Evolutionary conservation across 176 grass and related monocot genomes (phyloP).

Genomic region (Phyllostachys edulis): DNA sequence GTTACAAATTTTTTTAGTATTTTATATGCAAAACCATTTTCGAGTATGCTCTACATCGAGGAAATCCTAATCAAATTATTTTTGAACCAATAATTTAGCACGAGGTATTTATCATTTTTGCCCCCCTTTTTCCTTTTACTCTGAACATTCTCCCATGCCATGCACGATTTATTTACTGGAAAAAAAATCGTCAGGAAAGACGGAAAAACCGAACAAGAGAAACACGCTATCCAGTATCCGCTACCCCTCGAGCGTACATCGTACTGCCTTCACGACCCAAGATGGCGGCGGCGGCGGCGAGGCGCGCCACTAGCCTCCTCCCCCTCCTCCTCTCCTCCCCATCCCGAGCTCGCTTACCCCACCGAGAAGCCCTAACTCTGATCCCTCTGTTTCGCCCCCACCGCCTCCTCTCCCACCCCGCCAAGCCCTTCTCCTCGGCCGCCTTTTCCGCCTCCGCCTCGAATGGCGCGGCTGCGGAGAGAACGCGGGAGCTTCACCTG

Average conservation of each 20-base stretch:
- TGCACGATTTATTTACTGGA: no score
- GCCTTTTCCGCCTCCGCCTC: constrained; percentile 9
- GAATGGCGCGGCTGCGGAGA: constrained; percentile 21
- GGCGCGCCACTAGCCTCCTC: constrained; percentile 34
- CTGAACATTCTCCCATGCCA: no score
- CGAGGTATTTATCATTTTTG: neutral
- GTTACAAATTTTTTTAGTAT: no score
- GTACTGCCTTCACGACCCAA: neutral
- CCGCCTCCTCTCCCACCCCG: no score
- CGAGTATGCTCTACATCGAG: neutral
- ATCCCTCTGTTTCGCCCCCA: no score
- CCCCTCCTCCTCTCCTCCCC: constrained; percentile 36
- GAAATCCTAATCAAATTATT: no score
- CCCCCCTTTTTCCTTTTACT: no score
- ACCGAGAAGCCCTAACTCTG: neutral
- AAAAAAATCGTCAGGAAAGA: no score
- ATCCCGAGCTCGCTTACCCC: neutral
- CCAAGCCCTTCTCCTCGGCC: no score
- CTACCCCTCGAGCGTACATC: neutral
- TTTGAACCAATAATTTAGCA: neutral
- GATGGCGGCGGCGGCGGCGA: constrained; percentile 34
- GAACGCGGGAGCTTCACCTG: constrained; percentile 51
- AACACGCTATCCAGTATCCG: constrained; percentile 26
- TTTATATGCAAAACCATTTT: neutral
- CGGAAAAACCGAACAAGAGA: neutral